Base-by-base conservation (phyloP, 352 stramenopile species). In the Blastocystis sp. region DNA sequence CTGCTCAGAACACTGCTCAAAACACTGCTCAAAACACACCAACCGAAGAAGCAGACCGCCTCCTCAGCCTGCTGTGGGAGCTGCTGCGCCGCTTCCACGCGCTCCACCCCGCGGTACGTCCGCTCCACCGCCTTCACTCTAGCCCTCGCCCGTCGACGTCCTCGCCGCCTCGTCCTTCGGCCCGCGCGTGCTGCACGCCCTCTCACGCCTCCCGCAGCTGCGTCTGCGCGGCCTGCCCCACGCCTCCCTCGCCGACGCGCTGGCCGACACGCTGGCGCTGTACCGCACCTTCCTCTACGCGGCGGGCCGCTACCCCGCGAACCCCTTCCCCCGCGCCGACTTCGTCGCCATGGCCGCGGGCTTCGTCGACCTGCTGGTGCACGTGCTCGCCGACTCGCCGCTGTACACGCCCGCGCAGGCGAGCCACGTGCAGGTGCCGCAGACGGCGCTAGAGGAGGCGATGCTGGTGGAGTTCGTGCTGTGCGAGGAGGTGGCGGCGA, bases 361-460 rank as follows among this genome's bases (percentile, higher is more conserved):
- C 7, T 76, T 59, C 38, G 43, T 38, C 6, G n/a, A 43, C n/a
- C 65, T 76, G 9, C 38, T 76, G 38, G n/a, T 76, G 9, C 38
- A 42, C 10, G 65, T 28, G 19, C 24, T 76, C n/a, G 24, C 43
- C 38, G 14, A 43, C n/a, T 76, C 65, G 9, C 24, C 38, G 34
- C 52, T 17, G 14, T 76, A 76, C 52, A n/a, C 65, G 17, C 65
- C n/a, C 10, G 62, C 34, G 7, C 10, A 17, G 7, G 62, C 34
- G n/a, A 24, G 9, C 17, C 62, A 69, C 10, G 6, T 48, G 9
- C 65, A 76, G 43, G 24, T 76, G 24, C 65, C 65, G 6, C 9
- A 76, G 65, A 76, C 65, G 17, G 65, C 65, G 0, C 14, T 76
- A 0, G 65, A 76, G n/a, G 65, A 76, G n/a, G 65, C 65, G 14